Conservation (phyloP, 768 basidiomycete genomes). For the Mycena haematopus region DNA sequence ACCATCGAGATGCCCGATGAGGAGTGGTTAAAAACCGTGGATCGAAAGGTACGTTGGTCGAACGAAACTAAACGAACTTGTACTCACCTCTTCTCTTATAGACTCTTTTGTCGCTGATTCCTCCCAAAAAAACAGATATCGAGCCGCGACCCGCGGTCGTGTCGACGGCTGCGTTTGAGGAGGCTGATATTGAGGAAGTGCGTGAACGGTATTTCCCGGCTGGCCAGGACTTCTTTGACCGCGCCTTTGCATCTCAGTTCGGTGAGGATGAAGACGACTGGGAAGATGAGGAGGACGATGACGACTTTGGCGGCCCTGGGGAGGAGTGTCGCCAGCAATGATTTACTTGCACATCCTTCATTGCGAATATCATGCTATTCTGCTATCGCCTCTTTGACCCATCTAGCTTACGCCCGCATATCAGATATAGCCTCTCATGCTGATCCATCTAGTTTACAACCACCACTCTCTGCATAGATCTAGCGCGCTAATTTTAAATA, state of each 20-base stretch:
- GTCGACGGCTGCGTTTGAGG: slow-evolving; percentile 74
- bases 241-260: slow-evolving; percentile 72
- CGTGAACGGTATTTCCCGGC: slow-evolving; percentile 80
- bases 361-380: not conserved
- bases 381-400: not conserved
- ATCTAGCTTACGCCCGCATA: slow-evolving; percentile 6
- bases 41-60: slow-evolving; percentile 60
- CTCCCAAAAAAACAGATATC: slow-evolving; percentile 77
- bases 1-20: slow-evolving; percentile 88
- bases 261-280: slow-evolving; percentile 75
- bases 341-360: not conserved
- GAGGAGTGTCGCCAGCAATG: slow-evolving; percentile 70
- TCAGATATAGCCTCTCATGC: too few relatives aligned
- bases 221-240: slow-evolving; percentile 79
- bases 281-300: slow-evolving; percentile 63
- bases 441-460: too few relatives aligned
- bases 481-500: slow-evolving; percentile 4
- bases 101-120: slow-evolving; percentile 71
- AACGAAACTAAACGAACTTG: not conserved
- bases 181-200: slow-evolving; percentile 83
- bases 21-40: slow-evolving; percentile 74
- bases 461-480: slow-evolving; percentile 11
- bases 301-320: slow-evolving; percentile 40
- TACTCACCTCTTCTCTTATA: slow-evolving; percentile 37
- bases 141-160: slow-evolving; percentile 75